Evolutionary conservation across 768 basidiomycete genomes (phyloP), one percentile per base, ranked within the genome.

Genomic region (Stropharia rugosoannulata): DNA sequence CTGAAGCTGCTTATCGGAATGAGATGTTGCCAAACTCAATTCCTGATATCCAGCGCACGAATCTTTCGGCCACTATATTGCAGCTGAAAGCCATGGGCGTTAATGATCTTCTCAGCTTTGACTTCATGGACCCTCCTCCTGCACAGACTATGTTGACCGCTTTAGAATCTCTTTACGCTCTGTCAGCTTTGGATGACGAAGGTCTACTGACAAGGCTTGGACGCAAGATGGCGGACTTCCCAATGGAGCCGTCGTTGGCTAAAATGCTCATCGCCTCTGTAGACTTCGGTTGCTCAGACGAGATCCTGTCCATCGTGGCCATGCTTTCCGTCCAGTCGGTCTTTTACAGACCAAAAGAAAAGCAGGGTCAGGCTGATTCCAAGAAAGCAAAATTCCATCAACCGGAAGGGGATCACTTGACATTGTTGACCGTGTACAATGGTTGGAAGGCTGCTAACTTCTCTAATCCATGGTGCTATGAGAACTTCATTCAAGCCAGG

Each of bases 301-400:
- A 99, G 70, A 97, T 98, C 60, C 73, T 99, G 40, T 96, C 93
- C 3, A 90, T 98, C 50, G 95, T 98, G 1, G 96, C 95, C 8
- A 99, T 99, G 97, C 76, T 98, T 39, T 94, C 93, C 3, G 93
- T 97, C 29, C 95, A 96, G 68, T 91, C 85, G 48, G 93, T 98
- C 38, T 99, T 98, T 71, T 98, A 98, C 72, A 85, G 97, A 37
- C 97, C 96, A n/a, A 98, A 98, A 73, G 97, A 98, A 73, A 98
- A 98, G 73, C 97, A 98, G 69, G 95, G 92, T 10, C 96, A 98
- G 73, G 97, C 97, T 0, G 97, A 99, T 72, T 95, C 96, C 36
- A 98, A 99, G 78, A 99, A 98, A 71, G 97, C 97, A 32, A 99
- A 99, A 71, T 99, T 99, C 74, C 96, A 98, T 73, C 93, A 98